Evolutionary conservation across 306 rosid genomes (phyloP).

Genomic region (Fagus crenata): DNA sequence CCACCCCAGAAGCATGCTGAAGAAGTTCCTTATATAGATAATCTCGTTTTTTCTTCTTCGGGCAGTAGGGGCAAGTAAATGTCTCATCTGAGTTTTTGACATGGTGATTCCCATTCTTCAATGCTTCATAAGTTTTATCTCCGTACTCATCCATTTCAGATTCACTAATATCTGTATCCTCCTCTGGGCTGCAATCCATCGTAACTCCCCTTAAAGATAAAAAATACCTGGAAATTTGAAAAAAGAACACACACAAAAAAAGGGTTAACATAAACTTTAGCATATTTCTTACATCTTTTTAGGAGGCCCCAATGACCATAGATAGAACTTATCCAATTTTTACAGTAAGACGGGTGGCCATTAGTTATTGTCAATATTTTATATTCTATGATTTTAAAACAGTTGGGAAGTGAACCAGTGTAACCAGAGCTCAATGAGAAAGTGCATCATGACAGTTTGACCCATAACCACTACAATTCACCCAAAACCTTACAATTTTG

Average conservation of each 20-base stretch:
- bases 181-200: conserved; percentile 44
- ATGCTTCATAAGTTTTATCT: conserved; percentile 55
- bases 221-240: conserved; percentile 37
- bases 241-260: not conserved
- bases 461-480: not conserved
- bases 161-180: conserved; percentile 56
- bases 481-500: not conserved
- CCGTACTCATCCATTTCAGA: conserved; percentile 56
- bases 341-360: not conserved
- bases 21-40: conserved; percentile 63
- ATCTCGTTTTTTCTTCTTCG: conserved; percentile 54
- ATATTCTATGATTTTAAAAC: not conserved
- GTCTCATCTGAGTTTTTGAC: conserved; percentile 57
- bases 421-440: not conserved
- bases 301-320: no score
- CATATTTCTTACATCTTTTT: conserved; percentile 10
- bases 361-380: not conserved
- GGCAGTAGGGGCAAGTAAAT: conserved; percentile 79
- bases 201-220: conserved; percentile 41
- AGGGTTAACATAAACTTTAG: conserved; percentile 9
- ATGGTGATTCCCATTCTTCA: conserved; percentile 55
- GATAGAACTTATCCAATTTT: no score
- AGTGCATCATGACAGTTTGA: not conserved
- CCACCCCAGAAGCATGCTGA: conserved; percentile 93
- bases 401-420: not conserved